Percentiles rank a stretch among this genome's conserved stretches.
These are phyloP conservation scores for Mycosphaerella sp. DNA, from an alignment of 2,329 filamentous ascomycete species.

Conservation along the genomic window DNA sequence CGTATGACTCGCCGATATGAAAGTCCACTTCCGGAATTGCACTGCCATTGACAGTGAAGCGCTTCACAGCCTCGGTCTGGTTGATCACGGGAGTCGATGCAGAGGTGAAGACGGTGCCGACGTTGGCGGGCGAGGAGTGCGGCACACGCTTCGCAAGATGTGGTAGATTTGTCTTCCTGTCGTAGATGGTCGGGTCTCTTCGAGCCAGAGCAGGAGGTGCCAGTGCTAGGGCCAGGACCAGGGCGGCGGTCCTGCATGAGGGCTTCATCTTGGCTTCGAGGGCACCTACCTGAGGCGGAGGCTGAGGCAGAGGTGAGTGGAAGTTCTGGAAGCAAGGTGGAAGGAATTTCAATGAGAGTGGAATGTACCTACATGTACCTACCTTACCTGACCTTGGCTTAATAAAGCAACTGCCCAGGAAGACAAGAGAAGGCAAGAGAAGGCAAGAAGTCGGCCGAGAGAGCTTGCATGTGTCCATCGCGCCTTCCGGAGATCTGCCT, in stretches of 20 bases:
- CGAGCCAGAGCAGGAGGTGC: neutral
- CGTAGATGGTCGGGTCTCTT: neutral
- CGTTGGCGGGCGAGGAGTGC: neutral
- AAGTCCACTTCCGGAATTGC: conserved; percentile 33
- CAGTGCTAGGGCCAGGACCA: neutral
- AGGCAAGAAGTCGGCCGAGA: too few species aligned
- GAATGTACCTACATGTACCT: too few species aligned
- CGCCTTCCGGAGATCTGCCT: too few species aligned
- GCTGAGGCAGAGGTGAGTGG: too few species aligned
- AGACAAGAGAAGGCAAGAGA: too few species aligned
- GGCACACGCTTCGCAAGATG: conserved; percentile 1
- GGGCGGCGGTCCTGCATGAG: neutral
- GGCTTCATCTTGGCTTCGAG: neutral
- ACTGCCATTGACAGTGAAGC: conserved; percentile 36
- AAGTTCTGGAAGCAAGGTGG: too few species aligned
- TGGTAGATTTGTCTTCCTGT: neutral
- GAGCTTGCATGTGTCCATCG: too few species aligned
- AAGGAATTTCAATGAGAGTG: too few species aligned
- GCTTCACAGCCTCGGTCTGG: conserved; percentile 39
- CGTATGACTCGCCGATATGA: conserved; percentile 34
- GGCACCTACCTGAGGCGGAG: neutral
- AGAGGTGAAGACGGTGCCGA: neutral
- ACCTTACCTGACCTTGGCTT: too few species aligned
- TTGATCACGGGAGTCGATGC: conserved; percentile 33
- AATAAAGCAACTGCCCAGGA: too few species aligned